phyloP scores from a whole-genome alignment of 1,284 basidiomycete genomes.

The Pisolithus thermaeus region DNA sequence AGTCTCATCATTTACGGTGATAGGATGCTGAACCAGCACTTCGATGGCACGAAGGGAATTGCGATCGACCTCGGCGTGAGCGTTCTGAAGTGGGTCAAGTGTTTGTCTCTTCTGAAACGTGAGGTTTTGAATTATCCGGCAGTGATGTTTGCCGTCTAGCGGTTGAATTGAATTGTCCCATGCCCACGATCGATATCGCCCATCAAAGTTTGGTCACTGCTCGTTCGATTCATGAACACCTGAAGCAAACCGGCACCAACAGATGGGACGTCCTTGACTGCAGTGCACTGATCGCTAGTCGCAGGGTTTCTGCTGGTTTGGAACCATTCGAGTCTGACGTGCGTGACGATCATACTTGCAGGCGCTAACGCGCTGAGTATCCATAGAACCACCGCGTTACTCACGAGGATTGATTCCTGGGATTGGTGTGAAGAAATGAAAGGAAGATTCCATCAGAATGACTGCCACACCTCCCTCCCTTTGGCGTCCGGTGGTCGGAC shows the following conservation, averaged over 20 bases:
- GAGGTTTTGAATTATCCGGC: background rate
- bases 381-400: no score
- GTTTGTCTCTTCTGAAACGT: no score
- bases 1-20: conserved; percentile 57
- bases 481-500: no score
- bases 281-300: conserved; percentile 66
- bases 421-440: no score
- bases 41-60: conserved; percentile 74
- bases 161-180: conserved; percentile 65
- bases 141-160: conserved; percentile 62
- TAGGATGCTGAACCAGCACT: conserved; percentile 62
- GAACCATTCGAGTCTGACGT: conserved; percentile 51
- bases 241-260: conserved; percentile 40
- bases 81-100: conserved; percentile 34
- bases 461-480: no score
- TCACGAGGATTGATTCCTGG: no score
- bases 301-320: conserved; percentile 63
- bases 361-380: background rate
- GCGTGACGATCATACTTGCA: conserved; percentile 5
- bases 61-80: conserved; percentile 79
- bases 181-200: conserved; percentile 75
- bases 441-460: no score
- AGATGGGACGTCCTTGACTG: conserved; percentile 60
- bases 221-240: conserved; percentile 54
- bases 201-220: conserved; percentile 78